These are phyloP conservation scores for Patellifolia procumbens DNA, from an alignment of 179 eudicot genomes.

Conservation along the genomic window DNA sequence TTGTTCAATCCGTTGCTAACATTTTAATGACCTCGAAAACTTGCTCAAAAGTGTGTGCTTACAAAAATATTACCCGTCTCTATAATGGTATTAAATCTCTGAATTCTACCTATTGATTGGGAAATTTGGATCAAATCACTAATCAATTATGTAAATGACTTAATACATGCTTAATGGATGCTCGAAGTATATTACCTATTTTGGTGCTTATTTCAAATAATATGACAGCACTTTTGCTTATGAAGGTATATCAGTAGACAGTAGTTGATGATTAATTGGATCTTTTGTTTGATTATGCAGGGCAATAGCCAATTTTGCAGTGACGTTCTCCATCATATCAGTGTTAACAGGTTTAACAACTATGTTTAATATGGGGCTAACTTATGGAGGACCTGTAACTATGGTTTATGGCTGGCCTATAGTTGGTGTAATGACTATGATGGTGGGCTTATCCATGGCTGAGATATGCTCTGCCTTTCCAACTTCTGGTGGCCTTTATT, in stretches of 20 bases:
- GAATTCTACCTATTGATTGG: no score
- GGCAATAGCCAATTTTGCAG: constrained; percentile 59
- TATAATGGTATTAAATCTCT: no score
- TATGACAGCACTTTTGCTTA: neutral
- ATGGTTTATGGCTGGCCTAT: constrained; percentile 76
- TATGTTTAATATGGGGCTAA: constrained; percentile 49
- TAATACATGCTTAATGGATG: no score
- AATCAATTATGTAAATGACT: no score
- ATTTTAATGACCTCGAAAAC: no score
- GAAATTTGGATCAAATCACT: no score
- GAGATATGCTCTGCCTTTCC: constrained; percentile 83
- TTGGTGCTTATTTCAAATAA: neutral
- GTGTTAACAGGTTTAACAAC: constrained; percentile 63
- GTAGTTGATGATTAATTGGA: neutral
- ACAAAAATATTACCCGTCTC: no score
- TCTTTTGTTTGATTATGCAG: constrained; percentile 24
- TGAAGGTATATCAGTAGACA: neutral
- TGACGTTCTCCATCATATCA: constrained; percentile 64
- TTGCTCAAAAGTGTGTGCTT: no score
- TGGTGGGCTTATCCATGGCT: constrained; percentile 68
- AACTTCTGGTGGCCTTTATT: constrained; percentile 71
- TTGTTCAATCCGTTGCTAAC: no score
- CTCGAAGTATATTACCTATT: neutral
- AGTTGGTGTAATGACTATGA: constrained; percentile 50
- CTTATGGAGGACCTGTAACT: constrained; percentile 61